Base-by-base conservation (phyloP, 495 filamentous ascomycete species). In the Trichoderma reesei region DNA sequence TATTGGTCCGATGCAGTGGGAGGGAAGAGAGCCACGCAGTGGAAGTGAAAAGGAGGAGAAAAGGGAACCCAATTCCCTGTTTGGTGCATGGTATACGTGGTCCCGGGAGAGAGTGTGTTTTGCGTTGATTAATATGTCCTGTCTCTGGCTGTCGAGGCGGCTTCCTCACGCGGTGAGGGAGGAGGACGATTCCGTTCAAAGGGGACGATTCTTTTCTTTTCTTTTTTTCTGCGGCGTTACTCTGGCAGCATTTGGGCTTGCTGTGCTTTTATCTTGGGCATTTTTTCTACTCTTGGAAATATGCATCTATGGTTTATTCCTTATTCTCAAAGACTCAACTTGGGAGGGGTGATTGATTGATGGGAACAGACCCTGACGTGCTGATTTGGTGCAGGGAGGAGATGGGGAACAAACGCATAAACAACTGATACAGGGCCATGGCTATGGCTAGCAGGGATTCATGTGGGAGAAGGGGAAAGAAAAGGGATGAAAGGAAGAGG, bases 381-480 rank as follows among this genome's bases (percentile, higher is more conserved):
- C 44, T n/a, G 8, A 6, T 33, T 56, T 9, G 20, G 16, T 56
- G 51, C 18, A 13, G 26, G 11, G 6, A 34, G 20, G 34, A n/a
- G 51, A 56, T 1, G n/a, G 10, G 51, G 39, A 18, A 0, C 51
- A 56, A 34, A 33, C 34, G 9, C 10, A 56, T 56, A 56, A 34
- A 56, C 20, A n/a, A n/a, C n/a, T 56, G 20, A 56, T 56, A 56
- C 51, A 56, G 51, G 51, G 51, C 51, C n/a, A n/a, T n/a, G n/a
- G n/a, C n/a, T 56, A 56, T 56, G 26, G 20, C 34, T 56, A 56
- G 51, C 51, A 56, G 51, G 51, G 34, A 10, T 16, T 14, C 34
- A 5, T 56, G 51, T 33, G 26, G 3, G 34, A 31, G 26, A 56
- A 56, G 51, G n/a, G n/a, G n/a, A n/a, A n/a, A n/a, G n/a, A n/a